Conservation (phyloP, 2,329 filamentous ascomycete genomes). For the Chalaropsis ovoidea region DNA sequence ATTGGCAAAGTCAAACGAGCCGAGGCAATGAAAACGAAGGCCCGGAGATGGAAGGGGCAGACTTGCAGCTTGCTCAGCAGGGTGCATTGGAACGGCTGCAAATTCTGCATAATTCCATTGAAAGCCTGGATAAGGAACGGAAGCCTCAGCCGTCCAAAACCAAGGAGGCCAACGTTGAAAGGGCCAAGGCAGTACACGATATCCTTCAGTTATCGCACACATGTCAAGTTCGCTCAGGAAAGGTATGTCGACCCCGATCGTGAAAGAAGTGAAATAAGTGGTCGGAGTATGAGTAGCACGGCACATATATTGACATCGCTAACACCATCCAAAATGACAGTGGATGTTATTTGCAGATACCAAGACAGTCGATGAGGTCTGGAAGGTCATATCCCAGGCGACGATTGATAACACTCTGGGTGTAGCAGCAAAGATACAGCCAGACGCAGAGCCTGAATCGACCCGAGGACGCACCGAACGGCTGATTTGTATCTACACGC, state of each 20-base stretch:
- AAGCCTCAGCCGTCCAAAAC: constrained; percentile 34
- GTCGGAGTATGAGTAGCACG: background rate
- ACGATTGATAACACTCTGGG: constrained; percentile 62
- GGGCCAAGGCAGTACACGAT: constrained; percentile 40
- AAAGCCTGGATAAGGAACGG: constrained; percentile 36
- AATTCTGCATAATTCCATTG: constrained; percentile 41
- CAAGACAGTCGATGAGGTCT: constrained; percentile 49
- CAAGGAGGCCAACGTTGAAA: constrained; percentile 42
- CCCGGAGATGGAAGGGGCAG: constrained; percentile 38
- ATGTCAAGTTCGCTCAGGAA: constrained; percentile 52
- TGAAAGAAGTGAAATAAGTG: background rate
- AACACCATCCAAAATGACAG: constrained; percentile 33
- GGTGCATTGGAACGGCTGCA: constrained; percentile 44
- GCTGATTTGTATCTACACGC: constrained; percentile 69
- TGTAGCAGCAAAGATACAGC: constrained; percentile 56
- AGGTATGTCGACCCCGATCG: constrained; percentile 38
- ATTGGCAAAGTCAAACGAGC: constrained; percentile 33
- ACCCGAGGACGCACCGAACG: constrained; percentile 37
- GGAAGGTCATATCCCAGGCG: constrained; percentile 56
- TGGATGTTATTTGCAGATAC: constrained; percentile 63
- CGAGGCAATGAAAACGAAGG: constrained; percentile 43
- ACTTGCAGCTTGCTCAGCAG: constrained; percentile 41
- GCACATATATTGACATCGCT: background rate
- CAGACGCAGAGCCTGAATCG: constrained; percentile 42
- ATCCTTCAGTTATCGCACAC: constrained; percentile 53